Conservation (phyloP, 2,329 filamentous ascomycete species). For the Scedosporium minutisporum region DNA sequence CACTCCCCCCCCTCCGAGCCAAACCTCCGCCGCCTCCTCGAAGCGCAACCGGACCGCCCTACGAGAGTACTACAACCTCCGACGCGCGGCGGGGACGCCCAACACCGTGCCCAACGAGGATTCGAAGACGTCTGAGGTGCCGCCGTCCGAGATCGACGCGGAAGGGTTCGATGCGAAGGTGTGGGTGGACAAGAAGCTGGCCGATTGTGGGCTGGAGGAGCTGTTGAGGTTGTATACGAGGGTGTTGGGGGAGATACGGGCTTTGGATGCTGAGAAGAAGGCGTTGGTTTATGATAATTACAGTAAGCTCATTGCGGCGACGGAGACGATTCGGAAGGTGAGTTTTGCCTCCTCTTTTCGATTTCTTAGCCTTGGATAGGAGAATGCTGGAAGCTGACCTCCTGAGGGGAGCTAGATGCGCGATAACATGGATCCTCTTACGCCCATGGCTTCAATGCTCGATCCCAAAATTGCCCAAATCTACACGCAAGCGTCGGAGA, state of each 20-base stretch:
- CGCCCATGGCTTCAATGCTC: constrained; percentile 63
- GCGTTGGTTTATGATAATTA: constrained; percentile 98
- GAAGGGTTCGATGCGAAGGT: constrained; percentile 62
- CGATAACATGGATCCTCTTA: constrained; percentile 69
- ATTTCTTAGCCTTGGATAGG: neutral
- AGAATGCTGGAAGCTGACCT: neutral
- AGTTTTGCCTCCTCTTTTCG: constrained; percentile 7
- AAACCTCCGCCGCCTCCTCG: constrained; percentile 21
- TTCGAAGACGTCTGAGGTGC: constrained; percentile 43
- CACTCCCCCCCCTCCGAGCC: constrained; percentile 15
- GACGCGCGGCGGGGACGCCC: constrained; percentile 25
- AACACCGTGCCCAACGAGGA: constrained; percentile 1
- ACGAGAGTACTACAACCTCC: constrained; percentile 87
- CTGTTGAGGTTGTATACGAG: constrained; percentile 61
- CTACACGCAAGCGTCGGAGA: constrained; percentile 49
- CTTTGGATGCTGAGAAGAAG: constrained; percentile 91
- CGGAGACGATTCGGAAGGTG: constrained; percentile 82
- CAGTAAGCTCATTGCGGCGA: constrained; percentile 90
- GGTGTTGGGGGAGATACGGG: constrained; percentile 71
- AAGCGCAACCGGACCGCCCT: constrained; percentile 71
- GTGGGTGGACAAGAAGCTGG: constrained; percentile 54
- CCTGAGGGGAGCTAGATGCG: constrained; percentile 47
- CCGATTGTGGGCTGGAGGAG: constrained; percentile 55
- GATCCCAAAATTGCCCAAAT: constrained; percentile 67
- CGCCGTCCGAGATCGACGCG: constrained; percentile 63